Evolutionary conservation across 345 rosid genomes (phyloP), one percentile per base, ranked within the genome.

Genomic region (Erodium maritimum): DNA sequence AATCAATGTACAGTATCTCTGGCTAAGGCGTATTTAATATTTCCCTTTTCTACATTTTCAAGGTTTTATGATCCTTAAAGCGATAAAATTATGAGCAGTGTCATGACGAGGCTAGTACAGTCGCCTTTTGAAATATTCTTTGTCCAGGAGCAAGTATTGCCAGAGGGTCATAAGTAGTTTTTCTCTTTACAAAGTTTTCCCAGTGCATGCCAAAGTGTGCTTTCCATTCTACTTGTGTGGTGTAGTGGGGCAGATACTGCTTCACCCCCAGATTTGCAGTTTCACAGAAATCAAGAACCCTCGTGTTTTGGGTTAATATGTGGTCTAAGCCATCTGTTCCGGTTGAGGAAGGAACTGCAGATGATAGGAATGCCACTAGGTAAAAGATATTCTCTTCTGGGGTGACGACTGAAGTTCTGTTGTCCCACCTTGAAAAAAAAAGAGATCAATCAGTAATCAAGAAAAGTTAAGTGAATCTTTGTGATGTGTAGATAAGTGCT

Each of bases 141-240:
- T 88, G 98, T 58, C 98, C 96, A 19, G 98, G 98, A 22, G 96
- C 95, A 24, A 91, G 93, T 65, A 86, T 84, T 62, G 84, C 91
- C 67, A 86, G 48, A 21, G 98, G 96, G 67, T 91, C 98, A 67
- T 86, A 84, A 53, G 70, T 69, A 21, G 83, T 68, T 74, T 91
- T 91, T 71, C 95, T 86, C 61, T 73, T 77, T 58, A 68, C 78
- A 59, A 91, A 80, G 55, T 56, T 72, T 65, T 81, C 80, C 99
- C 96, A 91, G 61, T 59, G 75, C 50, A 79, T 67, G 34, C 94
- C 96, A 71, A 82, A 91, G 74, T 91, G 99, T 50, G 77, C 64
- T 71, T 67, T 73, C 99, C 99, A 91, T 64, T 88, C 91, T 63
- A 72, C 75, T 65, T 82, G 82, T 29, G 83, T 82, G 1, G 78